Evolutionary conservation across 2,329 filamentous ascomycete genomes (phyloP).

Genomic region (Colletotrichum agaves): DNA sequence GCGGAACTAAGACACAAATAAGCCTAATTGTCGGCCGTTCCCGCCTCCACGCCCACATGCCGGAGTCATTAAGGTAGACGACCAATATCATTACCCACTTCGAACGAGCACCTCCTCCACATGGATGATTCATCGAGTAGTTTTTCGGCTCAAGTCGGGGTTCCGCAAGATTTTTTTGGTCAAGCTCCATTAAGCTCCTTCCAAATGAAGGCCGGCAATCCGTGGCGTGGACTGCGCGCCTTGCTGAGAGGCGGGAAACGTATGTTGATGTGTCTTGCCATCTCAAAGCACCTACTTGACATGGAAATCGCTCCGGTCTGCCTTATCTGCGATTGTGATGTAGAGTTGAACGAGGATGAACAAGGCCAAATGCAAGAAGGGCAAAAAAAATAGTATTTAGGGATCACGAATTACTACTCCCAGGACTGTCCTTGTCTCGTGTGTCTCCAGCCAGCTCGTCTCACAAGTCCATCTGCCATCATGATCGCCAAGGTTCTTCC

Average conservation of each 20-base stretch:
- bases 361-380: not conserved
- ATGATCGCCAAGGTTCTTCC: constrained; percentile 34
- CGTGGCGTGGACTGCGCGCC: not conserved
- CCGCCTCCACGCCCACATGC: constrained; percentile 14
- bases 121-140: not conserved
- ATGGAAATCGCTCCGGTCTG: constrained; percentile 20
- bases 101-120: constrained; percentile 10
- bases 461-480: not conserved
- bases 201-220: constrained; percentile 8
- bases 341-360: too few species aligned
- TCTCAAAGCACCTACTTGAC: constrained; percentile 24
- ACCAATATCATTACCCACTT: constrained; percentile 5
- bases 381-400: constrained; percentile 9
- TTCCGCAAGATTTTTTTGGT: not conserved
- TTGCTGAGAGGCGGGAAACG: not conserved
- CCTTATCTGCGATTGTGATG: constrained; percentile 20
- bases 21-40: constrained; percentile 12
- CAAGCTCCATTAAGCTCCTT: constrained; percentile 10
- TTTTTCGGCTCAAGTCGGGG: constrained; percentile 5
- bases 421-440: not conserved
- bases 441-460: not conserved
- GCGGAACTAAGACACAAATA: not conserved
- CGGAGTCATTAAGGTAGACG: constrained; percentile 10
- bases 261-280: not conserved
- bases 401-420: not conserved